Percentiles rank a stretch among this genome's conserved stretches.
Evolutionary conservation across 306 rosid genomes (phyloP).

Genomic region (Cicer yamashitae): DNA sequence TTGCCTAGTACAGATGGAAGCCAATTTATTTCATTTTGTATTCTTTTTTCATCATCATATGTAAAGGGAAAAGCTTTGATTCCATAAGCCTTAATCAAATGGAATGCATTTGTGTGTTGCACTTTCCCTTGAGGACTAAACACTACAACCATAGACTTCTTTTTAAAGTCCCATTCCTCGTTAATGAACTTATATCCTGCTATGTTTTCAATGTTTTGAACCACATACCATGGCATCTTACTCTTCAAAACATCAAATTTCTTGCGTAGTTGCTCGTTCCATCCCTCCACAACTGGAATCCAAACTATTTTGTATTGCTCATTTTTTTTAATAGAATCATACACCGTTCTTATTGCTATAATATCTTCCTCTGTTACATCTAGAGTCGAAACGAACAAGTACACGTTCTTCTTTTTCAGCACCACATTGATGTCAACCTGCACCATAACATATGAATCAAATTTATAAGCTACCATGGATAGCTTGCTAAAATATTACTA

Average conservation of each 20-base stretch:
- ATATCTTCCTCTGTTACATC: constrained; percentile 62
- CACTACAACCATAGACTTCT: constrained; percentile 57
- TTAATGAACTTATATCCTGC: constrained; percentile 63
- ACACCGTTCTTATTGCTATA: constrained; percentile 38
- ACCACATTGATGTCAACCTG: constrained; percentile 53
- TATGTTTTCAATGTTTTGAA: constrained; percentile 39
- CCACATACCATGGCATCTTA: constrained; percentile 64
- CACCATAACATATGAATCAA: neutral
- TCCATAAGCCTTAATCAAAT: constrained; percentile 61
- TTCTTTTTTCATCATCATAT: neutral
- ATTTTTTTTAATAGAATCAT: constrained; percentile 48
- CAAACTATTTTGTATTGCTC: constrained; percentile 63
- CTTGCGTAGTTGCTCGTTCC: constrained; percentile 55
- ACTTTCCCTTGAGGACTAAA: constrained; percentile 65
- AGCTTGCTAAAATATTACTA: neutral
- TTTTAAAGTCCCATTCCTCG: constrained; percentile 68
- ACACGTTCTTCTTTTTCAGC: constrained; percentile 54
- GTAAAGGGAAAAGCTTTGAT: constrained; percentile 60
- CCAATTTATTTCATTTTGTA: constrained; percentile 40
- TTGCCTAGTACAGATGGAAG: constrained; percentile 12
- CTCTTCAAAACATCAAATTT: constrained; percentile 57
- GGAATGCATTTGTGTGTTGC: constrained; percentile 56
- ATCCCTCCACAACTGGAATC: constrained; percentile 67
- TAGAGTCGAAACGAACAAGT: constrained; percentile 56
- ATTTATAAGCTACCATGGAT: neutral